A percentile compares a stretch with the other conserved stretches of the same genome.
Evolutionary conservation across 2,329 filamentous ascomycete species (phyloP).

Genomic region (Ascochyta lentis): DNA sequence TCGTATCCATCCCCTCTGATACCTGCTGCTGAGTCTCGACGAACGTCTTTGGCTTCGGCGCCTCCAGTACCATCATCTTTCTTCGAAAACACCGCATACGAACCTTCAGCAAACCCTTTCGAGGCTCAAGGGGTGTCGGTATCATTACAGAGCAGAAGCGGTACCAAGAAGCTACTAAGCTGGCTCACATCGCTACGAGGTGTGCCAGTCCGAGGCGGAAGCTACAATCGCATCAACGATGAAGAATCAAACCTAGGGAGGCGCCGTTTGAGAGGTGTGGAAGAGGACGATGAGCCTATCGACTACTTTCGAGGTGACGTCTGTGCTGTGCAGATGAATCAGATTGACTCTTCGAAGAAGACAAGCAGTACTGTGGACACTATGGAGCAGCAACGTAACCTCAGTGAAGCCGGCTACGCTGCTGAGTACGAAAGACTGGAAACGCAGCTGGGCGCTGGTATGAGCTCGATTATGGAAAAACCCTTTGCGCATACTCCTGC

Average conservation of each 20-base stretch:
- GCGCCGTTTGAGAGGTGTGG: conserved; percentile 28
- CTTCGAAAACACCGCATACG: conserved; percentile 39
- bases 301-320: conserved; percentile 39
- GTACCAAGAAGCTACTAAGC: conserved; percentile 41
- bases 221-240: conserved; percentile 44
- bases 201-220: conserved; percentile 22
- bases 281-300: conserved; percentile 41
- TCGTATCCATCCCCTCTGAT: conserved; percentile 41
- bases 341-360: conserved; percentile 25
- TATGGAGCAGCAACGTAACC: conserved; percentile 26
- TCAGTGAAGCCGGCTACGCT: conserved; percentile 41
- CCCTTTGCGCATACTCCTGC: conserved; percentile 38
- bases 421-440: conserved; percentile 47
- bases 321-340: conserved; percentile 39
- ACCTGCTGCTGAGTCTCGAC: conserved; percentile 38
- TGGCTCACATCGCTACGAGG: conserved; percentile 40
- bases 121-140: conserved; percentile 23
- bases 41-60: conserved; percentile 26
- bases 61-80: conserved; percentile 45
- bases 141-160: conserved; percentile 26
- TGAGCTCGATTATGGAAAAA: conserved; percentile 44
- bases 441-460: conserved; percentile 45
- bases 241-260: conserved; percentile 31
- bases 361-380: conserved; percentile 19
- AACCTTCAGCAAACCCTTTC: conserved; percentile 29